Percentiles rank a stretch among this genome's conserved stretches.
Conservation (phyloP, 2,329 filamentous ascomycete genomes). For the Neonectria neomacrospora region DNA sequence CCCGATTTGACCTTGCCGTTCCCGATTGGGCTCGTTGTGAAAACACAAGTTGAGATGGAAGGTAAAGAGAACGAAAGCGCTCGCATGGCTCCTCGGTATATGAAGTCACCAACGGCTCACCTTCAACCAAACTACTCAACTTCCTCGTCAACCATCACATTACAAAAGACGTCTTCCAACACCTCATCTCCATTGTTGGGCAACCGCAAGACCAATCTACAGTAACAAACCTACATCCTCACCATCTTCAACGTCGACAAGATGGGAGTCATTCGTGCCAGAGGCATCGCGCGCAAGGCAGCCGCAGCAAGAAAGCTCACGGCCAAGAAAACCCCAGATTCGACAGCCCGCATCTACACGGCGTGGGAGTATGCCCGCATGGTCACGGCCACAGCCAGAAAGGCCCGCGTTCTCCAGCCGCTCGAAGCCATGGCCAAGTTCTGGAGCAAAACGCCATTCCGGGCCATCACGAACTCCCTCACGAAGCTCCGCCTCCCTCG, state of each 20-base stretch:
- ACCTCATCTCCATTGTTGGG: neutral
- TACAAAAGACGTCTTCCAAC: neutral
- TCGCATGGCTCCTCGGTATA: neutral
- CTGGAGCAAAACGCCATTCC: neutral
- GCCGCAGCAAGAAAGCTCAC: neutral
- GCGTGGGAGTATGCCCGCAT: neutral
- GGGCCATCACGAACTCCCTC: neutral
- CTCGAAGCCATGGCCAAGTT: neutral
- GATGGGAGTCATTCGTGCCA: neutral
- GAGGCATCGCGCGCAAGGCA: neutral
- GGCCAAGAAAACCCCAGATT: neutral
- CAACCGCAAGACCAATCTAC: neutral
- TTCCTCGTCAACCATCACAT: neutral
- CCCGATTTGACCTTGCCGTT: neutral
- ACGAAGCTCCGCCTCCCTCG: neutral
- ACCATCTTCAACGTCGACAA: neutral
- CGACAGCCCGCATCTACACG: neutral
- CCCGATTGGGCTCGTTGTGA: neutral
- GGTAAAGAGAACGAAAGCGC: neutral
- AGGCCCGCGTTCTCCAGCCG: neutral
- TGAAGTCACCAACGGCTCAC: neutral
- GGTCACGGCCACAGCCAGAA: neutral
- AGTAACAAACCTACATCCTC: neutral
- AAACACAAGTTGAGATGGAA: neutral
- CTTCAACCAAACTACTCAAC: neutral